phyloP scores from a whole-genome alignment of 768 basidiomycete genomes.

The Collybia mongolica region DNA sequence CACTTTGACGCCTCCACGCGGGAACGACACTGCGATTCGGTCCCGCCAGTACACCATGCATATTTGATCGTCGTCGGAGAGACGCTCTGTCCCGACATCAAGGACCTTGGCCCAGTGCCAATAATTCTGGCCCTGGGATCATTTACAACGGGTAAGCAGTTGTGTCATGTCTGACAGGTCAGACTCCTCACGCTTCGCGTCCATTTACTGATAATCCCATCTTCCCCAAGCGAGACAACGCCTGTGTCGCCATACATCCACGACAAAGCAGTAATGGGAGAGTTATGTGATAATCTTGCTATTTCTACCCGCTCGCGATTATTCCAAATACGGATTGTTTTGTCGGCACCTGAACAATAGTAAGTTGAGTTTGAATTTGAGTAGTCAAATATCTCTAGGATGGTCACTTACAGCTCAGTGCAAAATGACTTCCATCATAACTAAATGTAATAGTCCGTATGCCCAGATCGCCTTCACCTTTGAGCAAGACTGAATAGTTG shows the following conservation, averaged over 20 bases:
- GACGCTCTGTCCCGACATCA: conserved; percentile 41
- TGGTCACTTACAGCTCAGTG: conserved; percentile 50
- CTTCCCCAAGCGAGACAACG: conserved; percentile 53
- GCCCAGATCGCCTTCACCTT: conserved; percentile 45
- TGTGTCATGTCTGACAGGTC: background rate
- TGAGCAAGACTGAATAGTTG: conserved; percentile 33
- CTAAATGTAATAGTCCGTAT: conserved; percentile 50
- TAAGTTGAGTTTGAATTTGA: conserved; percentile 4
- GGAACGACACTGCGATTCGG: conserved; percentile 62
- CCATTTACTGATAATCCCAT: conserved; percentile 62
- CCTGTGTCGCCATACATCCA: conserved; percentile 64
- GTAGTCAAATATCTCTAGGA: background rate
- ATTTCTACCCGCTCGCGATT: conserved; percentile 47
- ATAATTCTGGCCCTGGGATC: conserved; percentile 39
- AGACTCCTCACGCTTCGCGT: conserved; percentile 44
- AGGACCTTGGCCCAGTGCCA: conserved; percentile 61
- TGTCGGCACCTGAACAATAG: conserved; percentile 46
- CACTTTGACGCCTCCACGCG: conserved; percentile 58
- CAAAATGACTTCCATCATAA: conserved; percentile 54
- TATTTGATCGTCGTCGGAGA: conserved; percentile 33
- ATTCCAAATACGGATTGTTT: conserved; percentile 64
- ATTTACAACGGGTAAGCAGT: no score
- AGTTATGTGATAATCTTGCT: conserved; percentile 53
- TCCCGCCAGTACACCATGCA: conserved; percentile 58
- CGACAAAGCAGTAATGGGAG: conserved; percentile 43